Evolutionary conservation across 768 basidiomycete species (phyloP), one percentile per base, ranked within the genome.

Genomic region (Suillus subalutaceus): DNA sequence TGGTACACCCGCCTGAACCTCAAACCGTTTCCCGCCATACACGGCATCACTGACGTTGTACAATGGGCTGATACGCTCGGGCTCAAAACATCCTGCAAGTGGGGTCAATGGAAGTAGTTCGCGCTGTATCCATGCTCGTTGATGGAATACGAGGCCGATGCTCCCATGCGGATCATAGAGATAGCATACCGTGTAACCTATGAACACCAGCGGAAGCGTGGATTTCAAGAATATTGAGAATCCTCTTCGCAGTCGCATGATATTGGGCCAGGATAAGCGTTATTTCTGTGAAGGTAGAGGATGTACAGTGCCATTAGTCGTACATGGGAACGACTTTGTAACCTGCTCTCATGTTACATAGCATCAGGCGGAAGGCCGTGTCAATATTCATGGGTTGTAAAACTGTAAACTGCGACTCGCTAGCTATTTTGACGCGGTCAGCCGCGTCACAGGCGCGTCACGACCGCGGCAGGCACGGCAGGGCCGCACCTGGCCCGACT

Each of bases 131-230:
- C 96, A 97, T 41, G 80, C 78, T 30, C 90, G 86, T 66, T 83
- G 82, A 78, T 94, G 95, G 71, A 94, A 86, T 30, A 90, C 83
- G 37, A 96, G 79, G 78, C 97, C 96, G 72, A 97, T 78, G 73
- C 97, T 94, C 38, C 73, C 72, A 44, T 78, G 76, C 3, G 93
- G 86, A 74, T 97, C 91, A 78, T 88, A 92, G 43, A 86, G 74
- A 69, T 84, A 81, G 67, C 87, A 79, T 1, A 79, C 81, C 69
- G 67, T 86, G 69, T 67, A 79, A 43, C 72, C 57, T 16, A 65
- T 44, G 41, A 73, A 26, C 8, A 72, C 61, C 35, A 77, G 40
- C 6, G 83, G 83, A n/a, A 86, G 64, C 26, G 72, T 73, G 59
- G 81, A 79, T 74, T 85, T 86, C 67, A 85, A 69, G 62, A 85